Conservation (phyloP, 192 early-diverging fungal species). For the Podila clonocystis region DNA sequence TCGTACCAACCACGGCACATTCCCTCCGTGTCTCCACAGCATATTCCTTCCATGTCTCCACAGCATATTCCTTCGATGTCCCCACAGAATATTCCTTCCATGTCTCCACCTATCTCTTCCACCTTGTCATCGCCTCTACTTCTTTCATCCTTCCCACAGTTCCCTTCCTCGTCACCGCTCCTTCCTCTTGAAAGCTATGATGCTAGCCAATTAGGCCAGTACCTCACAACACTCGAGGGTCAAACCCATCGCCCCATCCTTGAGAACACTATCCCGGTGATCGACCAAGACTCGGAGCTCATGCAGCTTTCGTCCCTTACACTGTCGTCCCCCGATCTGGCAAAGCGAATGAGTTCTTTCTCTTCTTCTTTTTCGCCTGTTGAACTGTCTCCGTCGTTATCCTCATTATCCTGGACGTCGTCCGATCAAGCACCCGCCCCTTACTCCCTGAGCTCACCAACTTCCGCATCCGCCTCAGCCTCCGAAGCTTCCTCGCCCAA, state of each 20-base stretch:
- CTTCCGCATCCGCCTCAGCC: no score
- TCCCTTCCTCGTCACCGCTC: not conserved
- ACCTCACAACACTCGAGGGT: constrained; percentile 7
- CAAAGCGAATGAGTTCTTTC: no score
- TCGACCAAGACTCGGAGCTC: constrained; percentile 28
- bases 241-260: constrained; percentile 8
- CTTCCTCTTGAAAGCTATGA: not conserved
- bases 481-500: no score
- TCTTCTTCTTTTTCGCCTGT: no score
- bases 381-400: no score
- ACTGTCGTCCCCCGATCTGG: not conserved
- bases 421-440: no score
- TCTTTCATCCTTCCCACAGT: not conserved
- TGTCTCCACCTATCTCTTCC: not conserved
- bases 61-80: not conserved
- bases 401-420: no score
- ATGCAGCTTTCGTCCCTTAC: constrained; percentile 27
- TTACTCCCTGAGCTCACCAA: no score
- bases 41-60: not conserved
- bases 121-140: not conserved
- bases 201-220: constrained; percentile 1
- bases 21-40: not conserved
- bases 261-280: constrained; percentile 22
- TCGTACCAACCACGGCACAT: not conserved
- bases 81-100: not conserved